These are phyloP conservation scores for Dissoconium aciculare DNA, from an alignment of 2,329 filamentous ascomycete genomes.

Conservation along the genomic window DNA sequence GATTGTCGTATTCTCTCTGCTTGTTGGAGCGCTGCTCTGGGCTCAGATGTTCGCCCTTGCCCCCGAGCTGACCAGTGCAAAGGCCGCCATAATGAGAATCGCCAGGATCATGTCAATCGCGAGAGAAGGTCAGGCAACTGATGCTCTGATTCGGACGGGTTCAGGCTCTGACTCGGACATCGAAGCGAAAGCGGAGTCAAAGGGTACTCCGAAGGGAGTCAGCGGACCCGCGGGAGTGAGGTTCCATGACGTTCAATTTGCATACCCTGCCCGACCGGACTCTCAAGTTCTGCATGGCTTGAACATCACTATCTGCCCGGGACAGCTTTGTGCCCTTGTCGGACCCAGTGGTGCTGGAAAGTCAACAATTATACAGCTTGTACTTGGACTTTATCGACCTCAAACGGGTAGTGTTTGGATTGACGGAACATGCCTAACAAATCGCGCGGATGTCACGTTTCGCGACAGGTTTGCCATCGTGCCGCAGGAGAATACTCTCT, in stretches of 20 bases:
- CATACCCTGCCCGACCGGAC: constrained; percentile 49
- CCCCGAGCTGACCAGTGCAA: constrained; percentile 57
- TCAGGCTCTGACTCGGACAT: constrained; percentile 45
- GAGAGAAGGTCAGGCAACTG: too few species aligned
- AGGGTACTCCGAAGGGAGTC: constrained; percentile 67
- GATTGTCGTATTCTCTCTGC: constrained; percentile 54
- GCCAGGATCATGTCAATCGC: too few species aligned
- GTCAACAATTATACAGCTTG: constrained; percentile 27
- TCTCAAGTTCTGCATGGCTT: constrained; percentile 37
- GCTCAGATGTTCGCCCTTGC: constrained; percentile 62
- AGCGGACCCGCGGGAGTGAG: constrained; percentile 47
- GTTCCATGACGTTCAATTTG: constrained; percentile 47
- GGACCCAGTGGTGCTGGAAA: constrained; percentile 29
- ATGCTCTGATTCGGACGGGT: too few species aligned
- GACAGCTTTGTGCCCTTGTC: constrained; percentile 29
- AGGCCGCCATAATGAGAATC: constrained; percentile 46
- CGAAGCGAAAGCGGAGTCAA: constrained; percentile 68
- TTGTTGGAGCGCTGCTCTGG: constrained; percentile 59
- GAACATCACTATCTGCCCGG: constrained; percentile 20
- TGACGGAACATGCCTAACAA: constrained; percentile 26
- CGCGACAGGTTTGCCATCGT: constrained; percentile 32
- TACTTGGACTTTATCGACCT: constrained; percentile 44
- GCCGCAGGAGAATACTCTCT: constrained; percentile 34
- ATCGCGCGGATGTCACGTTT: constrained; percentile 26
- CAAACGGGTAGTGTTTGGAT: constrained; percentile 49